Conservation (phyloP, 805 yeast species). For the Sungouiozyma ichnusensis region DNA sequence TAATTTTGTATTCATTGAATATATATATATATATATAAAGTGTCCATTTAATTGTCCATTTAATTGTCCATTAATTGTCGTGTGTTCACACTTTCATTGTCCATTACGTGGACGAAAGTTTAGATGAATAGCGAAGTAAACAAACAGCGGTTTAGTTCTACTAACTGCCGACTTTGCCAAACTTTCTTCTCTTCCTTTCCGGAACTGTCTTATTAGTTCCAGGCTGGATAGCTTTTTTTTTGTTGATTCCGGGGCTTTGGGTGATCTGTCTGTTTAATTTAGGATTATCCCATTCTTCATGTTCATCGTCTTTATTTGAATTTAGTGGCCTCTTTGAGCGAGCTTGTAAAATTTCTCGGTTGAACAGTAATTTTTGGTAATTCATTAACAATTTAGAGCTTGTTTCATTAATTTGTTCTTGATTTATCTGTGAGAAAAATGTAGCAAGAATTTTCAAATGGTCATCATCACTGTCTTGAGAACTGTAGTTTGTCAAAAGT, state of each 20-base stretch:
- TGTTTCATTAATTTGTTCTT: background rate
- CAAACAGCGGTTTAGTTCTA: no score
- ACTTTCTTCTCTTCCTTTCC: background rate
- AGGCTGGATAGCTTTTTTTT: background rate
- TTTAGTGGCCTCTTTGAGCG: background rate
- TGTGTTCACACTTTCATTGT: no score
- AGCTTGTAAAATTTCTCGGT: background rate
- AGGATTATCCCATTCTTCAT: background rate
- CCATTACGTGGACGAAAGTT: no score
- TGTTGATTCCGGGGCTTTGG: background rate
- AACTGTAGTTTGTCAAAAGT: constrained; percentile 12
- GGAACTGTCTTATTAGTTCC: background rate
- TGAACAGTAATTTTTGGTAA: background rate
- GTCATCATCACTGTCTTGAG: background rate
- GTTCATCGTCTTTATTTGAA: background rate
- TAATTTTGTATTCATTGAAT: background rate
- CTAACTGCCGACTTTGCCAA: background rate
- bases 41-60: background rate
- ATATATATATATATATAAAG: background rate
- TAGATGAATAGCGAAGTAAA: no score
- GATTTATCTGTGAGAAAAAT: background rate
- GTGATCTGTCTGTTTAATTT: background rate
- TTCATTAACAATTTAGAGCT: background rate
- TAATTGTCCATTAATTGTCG: background rate
- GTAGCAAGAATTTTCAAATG: background rate